Evolutionary conservation across 2,329 filamentous ascomycete species (phyloP).

Genomic region (Chaetomium sp.): DNA sequence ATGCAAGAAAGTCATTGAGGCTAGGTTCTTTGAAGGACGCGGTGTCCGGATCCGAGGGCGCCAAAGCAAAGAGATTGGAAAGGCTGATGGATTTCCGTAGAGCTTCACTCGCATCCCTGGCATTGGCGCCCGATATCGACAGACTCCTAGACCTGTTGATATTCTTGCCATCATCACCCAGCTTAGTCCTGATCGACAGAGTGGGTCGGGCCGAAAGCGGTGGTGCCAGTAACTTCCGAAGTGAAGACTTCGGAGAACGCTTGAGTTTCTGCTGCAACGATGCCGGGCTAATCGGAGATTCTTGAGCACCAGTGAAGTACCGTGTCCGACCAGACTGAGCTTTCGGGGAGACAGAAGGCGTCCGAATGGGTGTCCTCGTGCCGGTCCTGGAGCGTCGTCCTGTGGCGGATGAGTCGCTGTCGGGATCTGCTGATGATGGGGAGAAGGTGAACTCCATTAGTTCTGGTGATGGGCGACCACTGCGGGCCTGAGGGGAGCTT

Average conservation of each 20-base stretch:
- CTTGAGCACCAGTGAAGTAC: conserved; percentile 10
- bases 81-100: conserved; percentile 17
- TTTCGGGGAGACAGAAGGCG: conserved; percentile 17
- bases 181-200: conserved; percentile 7
- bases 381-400: conserved; percentile 12
- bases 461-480: conserved; percentile 11
- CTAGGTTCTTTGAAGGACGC: conserved; percentile 43
- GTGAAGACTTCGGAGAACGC: neutral
- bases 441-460: conserved; percentile 22
- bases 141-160: conserved; percentile 10
- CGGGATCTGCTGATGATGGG: neutral
- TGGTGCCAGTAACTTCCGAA: conserved; percentile 11
- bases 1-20: conserved; percentile 46
- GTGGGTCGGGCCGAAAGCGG: conserved; percentile 19
- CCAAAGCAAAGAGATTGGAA: conserved; percentile 24
- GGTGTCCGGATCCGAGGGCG: conserved; percentile 27
- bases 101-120: neutral
- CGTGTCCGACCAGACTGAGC: conserved; percentile 14
- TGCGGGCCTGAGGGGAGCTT: conserved; percentile 5
- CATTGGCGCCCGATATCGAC: neutral
- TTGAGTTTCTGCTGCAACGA: neutral
- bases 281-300: neutral
- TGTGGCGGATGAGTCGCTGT: neutral
- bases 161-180: too few species aligned
- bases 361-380: conserved; percentile 10